Conservation (phyloP, 2,329 filamentous ascomycete genomes). For the Moelleriella libera region DNA sequence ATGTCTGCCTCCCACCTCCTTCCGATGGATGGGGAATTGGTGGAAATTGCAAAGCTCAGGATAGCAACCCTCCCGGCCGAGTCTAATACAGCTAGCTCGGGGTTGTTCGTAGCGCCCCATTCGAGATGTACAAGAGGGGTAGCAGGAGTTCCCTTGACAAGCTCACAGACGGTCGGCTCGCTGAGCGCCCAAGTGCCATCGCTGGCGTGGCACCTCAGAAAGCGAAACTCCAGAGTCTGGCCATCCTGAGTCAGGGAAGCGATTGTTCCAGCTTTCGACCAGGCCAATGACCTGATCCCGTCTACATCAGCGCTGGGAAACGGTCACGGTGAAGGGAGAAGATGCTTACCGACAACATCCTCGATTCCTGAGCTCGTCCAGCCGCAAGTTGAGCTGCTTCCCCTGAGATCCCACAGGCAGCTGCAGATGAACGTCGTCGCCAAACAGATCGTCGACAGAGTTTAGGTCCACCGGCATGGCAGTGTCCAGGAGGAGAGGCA, state of each 20-base stretch:
- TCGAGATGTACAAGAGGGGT: slow-evolving; percentile 64
- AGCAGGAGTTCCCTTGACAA: slow-evolving; percentile 46
- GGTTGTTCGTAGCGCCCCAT: slow-evolving; percentile 60
- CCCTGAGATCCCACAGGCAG: slow-evolving; percentile 28
- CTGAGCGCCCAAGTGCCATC: slow-evolving; percentile 66
- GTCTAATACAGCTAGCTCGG: slow-evolving; percentile 76
- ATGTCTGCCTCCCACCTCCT: slow-evolving; percentile 53
- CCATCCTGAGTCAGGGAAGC: slow-evolving; percentile 67
- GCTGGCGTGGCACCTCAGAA: slow-evolving; percentile 53
- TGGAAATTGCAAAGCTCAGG: slow-evolving; percentile 52
- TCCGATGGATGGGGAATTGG: slow-evolving; percentile 56
- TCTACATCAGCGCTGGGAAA: background rate
- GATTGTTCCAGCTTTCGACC: slow-evolving; percentile 79
- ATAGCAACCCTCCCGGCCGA: slow-evolving; percentile 64
- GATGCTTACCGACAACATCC: slow-evolving; percentile 70
- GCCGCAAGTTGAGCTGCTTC: slow-evolving; percentile 55
- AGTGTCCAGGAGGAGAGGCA: slow-evolving; percentile 27
- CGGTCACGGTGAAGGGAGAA: background rate
- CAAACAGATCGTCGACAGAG: slow-evolving; percentile 63
- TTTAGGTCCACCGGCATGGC: slow-evolving; percentile 37
- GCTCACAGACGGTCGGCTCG: slow-evolving; percentile 50
- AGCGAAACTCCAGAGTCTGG: slow-evolving; percentile 54
- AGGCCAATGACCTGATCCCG: slow-evolving; percentile 54
- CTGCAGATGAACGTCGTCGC: slow-evolving; percentile 48
- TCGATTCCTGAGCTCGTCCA: slow-evolving; percentile 62